These are phyloP conservation scores for Neofusicoccum laricinum DNA, from an alignment of 2,329 filamentous ascomycete genomes.

Conservation along the genomic window DNA sequence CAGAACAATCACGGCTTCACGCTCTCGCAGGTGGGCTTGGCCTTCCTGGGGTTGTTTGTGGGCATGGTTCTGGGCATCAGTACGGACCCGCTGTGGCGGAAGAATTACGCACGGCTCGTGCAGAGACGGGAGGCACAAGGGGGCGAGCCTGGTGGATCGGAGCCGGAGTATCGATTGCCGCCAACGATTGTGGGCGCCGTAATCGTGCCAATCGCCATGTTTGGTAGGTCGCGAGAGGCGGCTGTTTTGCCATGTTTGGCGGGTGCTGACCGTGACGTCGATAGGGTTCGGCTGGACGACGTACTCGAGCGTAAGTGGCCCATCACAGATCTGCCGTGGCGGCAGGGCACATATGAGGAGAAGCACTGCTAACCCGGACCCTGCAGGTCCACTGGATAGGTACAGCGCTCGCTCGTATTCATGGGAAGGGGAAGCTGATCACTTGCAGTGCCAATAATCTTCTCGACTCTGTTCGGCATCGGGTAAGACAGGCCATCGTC, in stretches of 20 bases:
- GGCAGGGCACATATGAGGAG: not conserved
- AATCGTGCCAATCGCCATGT: conserved; percentile 76
- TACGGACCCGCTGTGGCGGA: conserved; percentile 65
- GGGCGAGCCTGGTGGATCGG: conserved; percentile 57
- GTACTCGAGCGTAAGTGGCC: conserved; percentile 65
- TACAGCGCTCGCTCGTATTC: conserved; percentile 30
- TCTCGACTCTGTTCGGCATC: conserved; percentile 46
- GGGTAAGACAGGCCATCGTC: conserved; percentile 31
- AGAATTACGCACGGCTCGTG: conserved; percentile 58
- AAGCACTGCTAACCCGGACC: conserved; percentile 28
- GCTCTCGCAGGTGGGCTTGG: conserved; percentile 74
- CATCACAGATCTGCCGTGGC: conserved; percentile 55
- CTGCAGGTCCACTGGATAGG: conserved; percentile 51
- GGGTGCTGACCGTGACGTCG: conserved; percentile 26
- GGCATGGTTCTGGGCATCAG: conserved; percentile 65
- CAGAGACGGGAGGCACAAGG: conserved; percentile 51
- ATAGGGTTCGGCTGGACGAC: conserved; percentile 78
- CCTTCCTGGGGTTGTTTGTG: conserved; percentile 69
- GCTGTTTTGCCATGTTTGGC: conserved; percentile 8
- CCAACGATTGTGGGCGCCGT: conserved; percentile 65
- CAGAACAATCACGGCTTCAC: conserved; percentile 70
- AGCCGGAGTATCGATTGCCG: conserved; percentile 85
- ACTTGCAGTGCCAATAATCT: conserved; percentile 48
- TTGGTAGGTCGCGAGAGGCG: conserved; percentile 52
- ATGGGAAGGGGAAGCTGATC: conserved; percentile 30